Evolutionary conservation across 495 filamentous ascomycete genomes (phyloP).

Genomic region (Aspergillus bertholletiae): DNA sequence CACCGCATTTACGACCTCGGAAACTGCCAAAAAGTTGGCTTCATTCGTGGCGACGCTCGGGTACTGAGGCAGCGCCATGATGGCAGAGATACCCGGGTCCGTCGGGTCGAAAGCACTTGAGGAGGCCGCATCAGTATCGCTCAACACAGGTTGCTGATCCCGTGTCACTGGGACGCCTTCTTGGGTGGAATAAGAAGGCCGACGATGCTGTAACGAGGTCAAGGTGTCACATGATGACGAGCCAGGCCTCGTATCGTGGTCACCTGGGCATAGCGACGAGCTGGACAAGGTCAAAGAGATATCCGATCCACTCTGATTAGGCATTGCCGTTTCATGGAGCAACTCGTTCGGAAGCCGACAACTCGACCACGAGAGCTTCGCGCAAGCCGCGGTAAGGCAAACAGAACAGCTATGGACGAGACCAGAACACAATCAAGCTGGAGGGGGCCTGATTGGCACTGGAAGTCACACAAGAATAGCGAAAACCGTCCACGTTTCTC

Average conservation of each 20-base stretch:
- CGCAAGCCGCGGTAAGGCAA: constrained; percentile 10
- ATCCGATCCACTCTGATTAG: constrained; percentile 10
- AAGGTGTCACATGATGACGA: constrained; percentile 12
- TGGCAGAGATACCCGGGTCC: constrained; percentile 23
- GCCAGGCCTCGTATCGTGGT: constrained; percentile 5
- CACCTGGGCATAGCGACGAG: constrained; percentile 6
- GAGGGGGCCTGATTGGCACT: constrained; percentile 13
- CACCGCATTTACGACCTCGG: constrained; percentile 33
- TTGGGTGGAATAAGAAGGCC: background rate
- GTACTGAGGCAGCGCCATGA: constrained; percentile 34
- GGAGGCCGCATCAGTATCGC: background rate
- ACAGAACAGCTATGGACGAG: constrained; percentile 3
- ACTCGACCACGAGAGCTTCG: constrained; percentile 4
- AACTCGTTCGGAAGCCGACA: constrained; percentile 10
- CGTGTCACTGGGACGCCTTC: background rate
- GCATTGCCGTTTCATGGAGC: constrained; percentile 13
- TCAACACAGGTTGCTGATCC: background rate
- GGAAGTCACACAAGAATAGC: constrained; percentile 5
- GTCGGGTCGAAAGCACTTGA: background rate
- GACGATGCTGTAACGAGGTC: constrained; percentile 5
- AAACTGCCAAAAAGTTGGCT: constrained; percentile 12
- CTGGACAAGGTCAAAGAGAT: constrained; percentile 4
- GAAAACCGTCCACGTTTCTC: constrained; percentile 17
- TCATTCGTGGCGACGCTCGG: constrained; percentile 19
- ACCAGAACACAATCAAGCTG: background rate